Evolutionary conservation across 805 yeast genomes (phyloP).

Genomic region (Spathaspora gorwiae): DNA sequence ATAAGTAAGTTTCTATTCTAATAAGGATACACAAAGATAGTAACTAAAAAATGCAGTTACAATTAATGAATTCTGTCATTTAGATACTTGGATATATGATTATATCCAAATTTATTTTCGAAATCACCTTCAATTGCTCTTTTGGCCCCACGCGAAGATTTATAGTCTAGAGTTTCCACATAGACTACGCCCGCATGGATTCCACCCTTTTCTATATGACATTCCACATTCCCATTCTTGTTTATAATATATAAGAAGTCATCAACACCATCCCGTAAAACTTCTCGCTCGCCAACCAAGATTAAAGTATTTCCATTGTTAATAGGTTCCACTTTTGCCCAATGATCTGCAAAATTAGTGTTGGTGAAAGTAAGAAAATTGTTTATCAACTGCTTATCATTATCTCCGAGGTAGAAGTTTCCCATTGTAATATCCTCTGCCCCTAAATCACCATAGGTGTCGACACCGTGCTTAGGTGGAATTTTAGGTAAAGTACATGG

Average conservation of each 20-base stretch:
- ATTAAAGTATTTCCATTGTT: conserved; percentile 15
- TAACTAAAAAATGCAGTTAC: too few species aligned
- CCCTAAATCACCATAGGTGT: conserved; percentile 29
- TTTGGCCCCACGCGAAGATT: conserved; percentile 16
- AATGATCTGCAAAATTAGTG: conserved; percentile 19
- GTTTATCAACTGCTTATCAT: conserved; percentile 13
- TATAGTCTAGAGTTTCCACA: conserved; percentile 30
- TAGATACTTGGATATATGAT: conserved; percentile 5
- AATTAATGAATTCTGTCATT: conserved; percentile 9
- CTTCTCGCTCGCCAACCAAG: conserved; percentile 31
- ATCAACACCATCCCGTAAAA: conserved; percentile 26
- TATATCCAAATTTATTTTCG: conserved; percentile 12
- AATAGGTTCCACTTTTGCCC: conserved; percentile 23
- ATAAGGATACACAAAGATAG: too few species aligned
- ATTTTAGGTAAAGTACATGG: conserved; percentile 19
- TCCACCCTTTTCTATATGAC: conserved; percentile 27
- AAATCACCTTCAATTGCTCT: conserved; percentile 24
- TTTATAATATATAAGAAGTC: conserved; percentile 17
- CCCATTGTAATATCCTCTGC: conserved; percentile 25
- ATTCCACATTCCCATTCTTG: conserved; percentile 15
- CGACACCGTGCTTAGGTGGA: conserved; percentile 19
- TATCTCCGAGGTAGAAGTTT: conserved; percentile 26
- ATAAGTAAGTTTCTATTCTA: too few species aligned
- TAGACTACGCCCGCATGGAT: conserved; percentile 31
- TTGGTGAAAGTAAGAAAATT: conserved; percentile 19